Base-by-base conservation (phyloP, 306 rosid genomes). In the Rosa persica region DNA sequence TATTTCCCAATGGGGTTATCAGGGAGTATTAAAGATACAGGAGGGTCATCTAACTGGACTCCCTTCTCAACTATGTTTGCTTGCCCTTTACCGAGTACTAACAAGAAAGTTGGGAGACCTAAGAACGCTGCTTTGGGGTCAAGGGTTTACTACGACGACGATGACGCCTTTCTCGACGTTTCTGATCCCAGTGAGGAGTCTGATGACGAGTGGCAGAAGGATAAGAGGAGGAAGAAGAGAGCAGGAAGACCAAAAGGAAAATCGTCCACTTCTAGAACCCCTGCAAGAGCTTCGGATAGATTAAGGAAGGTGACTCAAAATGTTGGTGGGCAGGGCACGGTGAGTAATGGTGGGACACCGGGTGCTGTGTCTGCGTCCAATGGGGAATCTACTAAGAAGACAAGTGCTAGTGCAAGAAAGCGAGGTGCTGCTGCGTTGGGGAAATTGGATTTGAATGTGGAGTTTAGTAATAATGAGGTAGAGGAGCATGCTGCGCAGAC, bases 381-480 rank as follows among this genome's bases (percentile, higher is more conserved):
- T 81, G 83, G 70, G 0, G 97, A 92, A 8, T 44, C 86, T n/a
- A 84, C 92, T 60, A 86, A 85, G 77, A 90, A 83, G 82, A 65
- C 77, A 7, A 78, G 30, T 17, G 87, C 73, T 66, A 55, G 84
- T 47, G 76, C 85, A 4, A 87, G 88, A 87, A 90, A 85, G 82
- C 86, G 88, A 84, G 93, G 95, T 66, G 88, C 86, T 5, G 88
- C 86, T 12, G 89, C 88, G 70, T 76, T 90, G 87, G 97, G 93
- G 42, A 92, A 87, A 78, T 88, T 95, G 86, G 99, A 95, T 86
- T 88, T 95, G 90, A 95, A 95, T 89, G 98, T 92, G 81, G 98
- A 95, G 89, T 93, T 95, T 22, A 95, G 93, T 74, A 95, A 92
- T 76, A 92, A 92, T 79, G 98, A 95, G 87, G 95, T 81, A 36